Evolutionary conservation across 768 basidiomycete species (phyloP).

Genomic region (Chalciporus chontae): DNA sequence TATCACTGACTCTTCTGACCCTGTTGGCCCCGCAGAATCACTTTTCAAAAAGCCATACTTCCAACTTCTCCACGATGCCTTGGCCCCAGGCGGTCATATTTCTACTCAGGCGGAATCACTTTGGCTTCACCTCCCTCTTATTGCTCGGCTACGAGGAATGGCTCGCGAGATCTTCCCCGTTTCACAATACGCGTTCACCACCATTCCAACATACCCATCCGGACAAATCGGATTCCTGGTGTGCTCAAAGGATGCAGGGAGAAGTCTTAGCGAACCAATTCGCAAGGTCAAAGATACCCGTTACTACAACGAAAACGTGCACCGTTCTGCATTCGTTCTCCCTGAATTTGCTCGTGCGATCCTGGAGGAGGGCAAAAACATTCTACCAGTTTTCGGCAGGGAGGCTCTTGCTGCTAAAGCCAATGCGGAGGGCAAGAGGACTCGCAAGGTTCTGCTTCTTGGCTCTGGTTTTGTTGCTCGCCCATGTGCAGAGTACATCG

Average conservation of each 20-base stretch:
- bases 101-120: conserved; percentile 95
- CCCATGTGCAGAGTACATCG: conserved; percentile 94
- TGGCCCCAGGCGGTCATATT: conserved; percentile 87
- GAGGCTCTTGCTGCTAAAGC: conserved; percentile 44
- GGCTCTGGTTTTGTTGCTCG: conserved; percentile 95
- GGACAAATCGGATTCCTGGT: conserved; percentile 96
- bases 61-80: conserved; percentile 85
- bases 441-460: conserved; percentile 71
- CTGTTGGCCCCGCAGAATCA: conserved; percentile 89
- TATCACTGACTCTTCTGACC: conserved; percentile 98
- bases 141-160: conserved; percentile 67
- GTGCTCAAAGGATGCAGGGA: conserved; percentile 70
- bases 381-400: conserved; percentile 75
- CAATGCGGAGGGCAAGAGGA: conserved; percentile 50
- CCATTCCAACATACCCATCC: conserved; percentile 97
- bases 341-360: conserved; percentile 86
- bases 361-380: conserved; percentile 67
- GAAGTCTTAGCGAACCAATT: conserved; percentile 70
- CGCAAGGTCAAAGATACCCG: conserved; percentile 66
- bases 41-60: conserved; percentile 99
- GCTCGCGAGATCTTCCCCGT: conserved; percentile 74
- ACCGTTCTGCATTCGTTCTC: conserved; percentile 79
- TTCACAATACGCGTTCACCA: conserved; percentile 90
- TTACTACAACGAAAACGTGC: conserved; percentile 85
- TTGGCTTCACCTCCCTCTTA: conserved; percentile 91